These are phyloP conservation scores for Clonostachys sp. DNA, from an alignment of 2,329 filamentous ascomycete genomes.

Conservation along the genomic window DNA sequence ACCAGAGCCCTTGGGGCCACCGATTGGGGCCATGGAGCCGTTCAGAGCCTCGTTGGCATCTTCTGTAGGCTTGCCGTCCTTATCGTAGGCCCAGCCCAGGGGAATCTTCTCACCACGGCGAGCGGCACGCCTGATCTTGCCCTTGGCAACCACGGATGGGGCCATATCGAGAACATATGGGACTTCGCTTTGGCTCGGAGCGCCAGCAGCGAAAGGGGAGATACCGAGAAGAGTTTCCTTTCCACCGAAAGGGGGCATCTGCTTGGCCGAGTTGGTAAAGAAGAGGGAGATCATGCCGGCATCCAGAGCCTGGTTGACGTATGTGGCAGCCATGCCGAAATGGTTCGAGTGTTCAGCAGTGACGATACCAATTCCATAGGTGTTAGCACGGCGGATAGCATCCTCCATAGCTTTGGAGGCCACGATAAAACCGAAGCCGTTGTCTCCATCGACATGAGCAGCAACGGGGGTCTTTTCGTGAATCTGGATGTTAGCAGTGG, in stretches of 20 bases:
- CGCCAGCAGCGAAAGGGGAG: slow-evolving; percentile 40
- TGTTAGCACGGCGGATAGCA: slow-evolving; percentile 11
- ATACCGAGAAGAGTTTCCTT: slow-evolving; percentile 20
- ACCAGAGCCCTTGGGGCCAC: slow-evolving; percentile 69
- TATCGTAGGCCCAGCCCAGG: slow-evolving; percentile 65
- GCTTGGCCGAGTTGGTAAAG: slow-evolving; percentile 23
- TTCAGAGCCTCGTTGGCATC: slow-evolving; percentile 61
- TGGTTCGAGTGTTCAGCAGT: slow-evolving; percentile 14
- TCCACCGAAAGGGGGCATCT: slow-evolving; percentile 24
- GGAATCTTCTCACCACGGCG: slow-evolving; percentile 59
- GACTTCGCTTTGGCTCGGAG: slow-evolving; percentile 49
- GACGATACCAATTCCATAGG: slow-evolving; percentile 14
- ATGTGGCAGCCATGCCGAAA: slow-evolving; percentile 17
- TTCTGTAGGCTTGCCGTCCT: slow-evolving; percentile 55
- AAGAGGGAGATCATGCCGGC: slow-evolving; percentile 14
- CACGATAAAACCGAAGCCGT: slow-evolving; percentile 19
- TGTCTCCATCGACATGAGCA: slow-evolving; percentile 16
- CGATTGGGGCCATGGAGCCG: slow-evolving; percentile 74
- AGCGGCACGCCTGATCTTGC: slow-evolving; percentile 61
- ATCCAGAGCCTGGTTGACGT: slow-evolving; percentile 12
- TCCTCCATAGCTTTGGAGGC: slow-evolving; percentile 5
- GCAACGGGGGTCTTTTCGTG: slow-evolving; percentile 14
- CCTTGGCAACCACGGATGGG: slow-evolving; percentile 54
- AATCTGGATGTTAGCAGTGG: slow-evolving; percentile 8
- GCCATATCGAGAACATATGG: slow-evolving; percentile 56